A percentile compares a stretch with the other conserved stretches of the same genome.
Evolutionary conservation across 305 asterid species (phyloP).

Genomic region (Fraxinus xanthoxyloides): DNA sequence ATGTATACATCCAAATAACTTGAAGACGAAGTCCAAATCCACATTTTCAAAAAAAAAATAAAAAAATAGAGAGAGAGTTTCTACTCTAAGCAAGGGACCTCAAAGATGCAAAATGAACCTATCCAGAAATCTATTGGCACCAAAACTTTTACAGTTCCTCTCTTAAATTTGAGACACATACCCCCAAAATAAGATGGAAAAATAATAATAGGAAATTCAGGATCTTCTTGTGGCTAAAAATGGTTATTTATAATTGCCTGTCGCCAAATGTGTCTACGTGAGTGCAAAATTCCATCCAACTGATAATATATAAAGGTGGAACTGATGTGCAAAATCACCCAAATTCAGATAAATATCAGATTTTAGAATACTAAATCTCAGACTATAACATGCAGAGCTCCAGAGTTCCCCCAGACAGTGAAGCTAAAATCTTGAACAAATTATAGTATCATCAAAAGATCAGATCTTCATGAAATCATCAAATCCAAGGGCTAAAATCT

Average conservation of each 20-base stretch:
- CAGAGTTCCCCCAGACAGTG: slow-evolving; percentile 14
- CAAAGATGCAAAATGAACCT: not conserved
- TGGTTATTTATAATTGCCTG: not conserved
- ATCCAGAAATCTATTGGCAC: not conserved
- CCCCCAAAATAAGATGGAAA: not conserved
- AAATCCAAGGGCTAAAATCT: slow-evolving; percentile 21
- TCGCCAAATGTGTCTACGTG: not conserved
- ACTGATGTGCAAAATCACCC: slow-evolving; percentile 11
- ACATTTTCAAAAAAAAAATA: not conserved
- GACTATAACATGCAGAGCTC: slow-evolving; percentile 41
- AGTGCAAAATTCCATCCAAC: slow-evolving; percentile 1
- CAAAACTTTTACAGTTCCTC: not conserved
- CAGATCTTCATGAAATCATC: slow-evolving; percentile 46
- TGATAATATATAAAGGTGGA: not conserved
- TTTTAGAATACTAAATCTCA: slow-evolving; percentile 21
- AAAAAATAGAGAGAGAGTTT: not conserved
- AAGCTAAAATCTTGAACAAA: slow-evolving; percentile 17
- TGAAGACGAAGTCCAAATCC: not conserved
- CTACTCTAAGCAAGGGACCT: not conserved
- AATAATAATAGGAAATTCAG: not conserved
- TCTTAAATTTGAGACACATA: not conserved
- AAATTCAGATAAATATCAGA: slow-evolving; percentile 32
- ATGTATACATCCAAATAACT: not conserved
- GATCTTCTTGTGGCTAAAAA: slow-evolving; percentile 4
- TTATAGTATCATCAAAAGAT: slow-evolving; percentile 29